Evolutionary conservation across 805 yeast genomes (phyloP).

Genomic region (Wickerhamomyces alni): DNA sequence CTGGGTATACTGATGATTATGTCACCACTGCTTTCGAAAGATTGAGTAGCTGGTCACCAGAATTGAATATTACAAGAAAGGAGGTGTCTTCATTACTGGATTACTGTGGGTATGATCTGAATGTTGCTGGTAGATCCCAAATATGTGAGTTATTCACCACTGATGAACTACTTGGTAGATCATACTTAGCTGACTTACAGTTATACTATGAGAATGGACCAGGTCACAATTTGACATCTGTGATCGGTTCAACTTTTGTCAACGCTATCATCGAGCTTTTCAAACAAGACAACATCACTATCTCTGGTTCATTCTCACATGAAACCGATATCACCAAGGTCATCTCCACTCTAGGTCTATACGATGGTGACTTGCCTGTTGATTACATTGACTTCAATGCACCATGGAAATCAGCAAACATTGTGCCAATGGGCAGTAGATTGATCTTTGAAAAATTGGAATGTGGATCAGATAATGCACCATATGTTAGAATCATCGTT

Average conservation of each 20-base stretch:
- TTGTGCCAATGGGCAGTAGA: slow-evolving; percentile 51
- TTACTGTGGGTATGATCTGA: slow-evolving; percentile 46
- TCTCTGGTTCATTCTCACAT: slow-evolving; percentile 46
- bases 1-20: slow-evolving; percentile 19
- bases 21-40: slow-evolving; percentile 25
- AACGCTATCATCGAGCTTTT: slow-evolving; percentile 42
- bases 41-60: slow-evolving; percentile 31
- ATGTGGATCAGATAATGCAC: slow-evolving; percentile 24
- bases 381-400: slow-evolving; percentile 38
- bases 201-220: slow-evolving; percentile 44
- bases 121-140: slow-evolving; percentile 31
- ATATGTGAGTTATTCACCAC: slow-evolving; percentile 37
- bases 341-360: slow-evolving; percentile 43
- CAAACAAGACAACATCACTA: slow-evolving; percentile 30
- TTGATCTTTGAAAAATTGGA: slow-evolving; percentile 38
- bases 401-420: slow-evolving; percentile 38
- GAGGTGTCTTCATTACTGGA: slow-evolving; percentile 38
- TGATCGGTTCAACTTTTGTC: slow-evolving; percentile 39
- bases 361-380: slow-evolving; percentile 33
- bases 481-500: slow-evolving; percentile 36
- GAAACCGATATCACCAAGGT: slow-evolving; percentile 51
- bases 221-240: slow-evolving; percentile 35
- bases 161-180: slow-evolving; percentile 39
- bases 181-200: slow-evolving; percentile 35
- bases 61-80: slow-evolving; percentile 30